Evolutionary conservation across 352 stramenopile species (phyloP).

Genomic region (Phytophthora parvispora): DNA sequence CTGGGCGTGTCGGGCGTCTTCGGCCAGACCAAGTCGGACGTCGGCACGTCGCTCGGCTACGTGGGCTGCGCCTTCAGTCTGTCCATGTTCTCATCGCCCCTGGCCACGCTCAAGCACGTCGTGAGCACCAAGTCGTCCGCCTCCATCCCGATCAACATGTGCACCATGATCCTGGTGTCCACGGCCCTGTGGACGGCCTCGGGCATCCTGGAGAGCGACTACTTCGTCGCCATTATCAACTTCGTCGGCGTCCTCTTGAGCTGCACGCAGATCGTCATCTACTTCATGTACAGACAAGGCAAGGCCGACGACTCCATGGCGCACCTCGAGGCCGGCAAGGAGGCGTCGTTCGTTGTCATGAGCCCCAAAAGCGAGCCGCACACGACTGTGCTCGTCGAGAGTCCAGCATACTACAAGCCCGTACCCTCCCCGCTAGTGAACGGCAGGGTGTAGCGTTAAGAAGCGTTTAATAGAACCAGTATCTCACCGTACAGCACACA

Average conservation of each 20-base stretch:
- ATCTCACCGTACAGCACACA: too few relatives aligned
- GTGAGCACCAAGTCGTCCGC: constrained; percentile 29
- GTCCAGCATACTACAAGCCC: constrained; percentile 22
- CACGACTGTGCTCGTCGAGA: constrained; percentile 15
- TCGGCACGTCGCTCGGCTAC: constrained; percentile 37
- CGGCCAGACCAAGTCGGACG: constrained; percentile 29
- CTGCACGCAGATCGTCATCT: constrained; percentile 54
- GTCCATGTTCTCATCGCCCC: constrained; percentile 34
- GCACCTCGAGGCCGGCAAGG: constrained; percentile 5
- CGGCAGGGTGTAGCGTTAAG: constrained; percentile 1
- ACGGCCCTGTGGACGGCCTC: constrained; percentile 26
- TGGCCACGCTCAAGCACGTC: constrained; percentile 33
- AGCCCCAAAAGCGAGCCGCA: constrained; percentile 5
- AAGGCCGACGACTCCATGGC: background rate
- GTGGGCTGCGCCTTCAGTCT: constrained; percentile 22
- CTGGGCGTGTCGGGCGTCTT: constrained; percentile 43
- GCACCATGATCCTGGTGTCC: constrained; percentile 25
- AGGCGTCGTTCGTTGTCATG: background rate
- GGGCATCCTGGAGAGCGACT: constrained; percentile 28
- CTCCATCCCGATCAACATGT: constrained; percentile 46
- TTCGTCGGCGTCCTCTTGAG: constrained; percentile 47
- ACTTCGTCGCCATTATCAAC: constrained; percentile 34
- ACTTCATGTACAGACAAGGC: constrained; percentile 43
- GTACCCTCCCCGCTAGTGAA: constrained; percentile 19
- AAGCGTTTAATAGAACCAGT: background rate